These are phyloP conservation scores for Magnaporthiopsis rhizophila DNA, from an alignment of 2,329 filamentous ascomycete species.

Conservation along the genomic window DNA sequence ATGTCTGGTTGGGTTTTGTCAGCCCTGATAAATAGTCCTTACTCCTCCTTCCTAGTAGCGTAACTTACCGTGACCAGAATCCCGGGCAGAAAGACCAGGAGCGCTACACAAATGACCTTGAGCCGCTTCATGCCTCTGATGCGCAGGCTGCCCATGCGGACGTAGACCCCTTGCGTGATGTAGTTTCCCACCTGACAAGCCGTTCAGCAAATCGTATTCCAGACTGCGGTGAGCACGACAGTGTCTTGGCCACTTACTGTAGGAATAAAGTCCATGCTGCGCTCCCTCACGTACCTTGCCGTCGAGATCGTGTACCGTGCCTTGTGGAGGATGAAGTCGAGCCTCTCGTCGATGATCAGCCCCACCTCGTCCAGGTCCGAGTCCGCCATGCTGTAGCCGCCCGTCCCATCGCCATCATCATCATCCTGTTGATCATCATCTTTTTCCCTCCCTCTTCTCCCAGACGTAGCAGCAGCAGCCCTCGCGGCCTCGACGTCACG, in stretches of 20 bases:
- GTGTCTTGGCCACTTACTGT: background rate
- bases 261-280: background rate
- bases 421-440: background rate
- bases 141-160: background rate
- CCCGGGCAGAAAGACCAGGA: background rate
- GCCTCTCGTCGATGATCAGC: slow-evolving; percentile 2
- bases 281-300: background rate
- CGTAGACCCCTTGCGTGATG: background rate
- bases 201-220: too few species aligned
- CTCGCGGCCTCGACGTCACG: background rate
- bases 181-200: background rate
- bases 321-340: background rate
- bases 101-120: background rate
- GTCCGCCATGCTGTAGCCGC: background rate
- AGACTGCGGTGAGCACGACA: too few species aligned
- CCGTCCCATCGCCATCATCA: too few species aligned
- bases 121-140: background rate
- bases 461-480: too few species aligned
- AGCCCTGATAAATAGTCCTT: too few species aligned
- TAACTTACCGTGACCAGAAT: background rate
- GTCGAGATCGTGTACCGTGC: background rate
- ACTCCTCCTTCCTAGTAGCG: too few species aligned
- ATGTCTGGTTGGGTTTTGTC: background rate
- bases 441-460: background rate
- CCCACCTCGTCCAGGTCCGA: background rate